Percentiles rank a stretch among this genome's conserved stretches.
These are phyloP conservation scores for Geranium brycei DNA, from an alignment of 345 rosid species.

Conservation along the genomic window DNA sequence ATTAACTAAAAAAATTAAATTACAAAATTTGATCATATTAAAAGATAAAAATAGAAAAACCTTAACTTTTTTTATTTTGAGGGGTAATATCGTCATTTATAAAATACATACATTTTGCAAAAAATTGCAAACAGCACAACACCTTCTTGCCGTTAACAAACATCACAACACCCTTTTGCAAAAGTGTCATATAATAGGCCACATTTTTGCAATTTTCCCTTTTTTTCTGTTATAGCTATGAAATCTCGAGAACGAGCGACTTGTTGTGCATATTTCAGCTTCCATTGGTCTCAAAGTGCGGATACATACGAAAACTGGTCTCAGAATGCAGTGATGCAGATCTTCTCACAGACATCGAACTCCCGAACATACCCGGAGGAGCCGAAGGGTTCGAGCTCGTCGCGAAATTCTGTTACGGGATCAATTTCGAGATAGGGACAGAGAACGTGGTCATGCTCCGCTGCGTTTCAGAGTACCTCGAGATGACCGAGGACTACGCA, in stretches of 20 bases:
- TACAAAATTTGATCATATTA: too few relatives aligned
- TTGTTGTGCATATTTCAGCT: conserved; percentile 35
- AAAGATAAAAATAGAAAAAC: too few relatives aligned
- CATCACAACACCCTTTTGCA: too few relatives aligned
- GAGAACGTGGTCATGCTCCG: conserved; percentile 69
- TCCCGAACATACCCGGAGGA: conserved; percentile 58
- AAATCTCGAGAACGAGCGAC: background rate
- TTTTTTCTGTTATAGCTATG: too few relatives aligned
- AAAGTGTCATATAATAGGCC: too few relatives aligned
- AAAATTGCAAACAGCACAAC: too few relatives aligned
- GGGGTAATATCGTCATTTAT: too few relatives aligned
- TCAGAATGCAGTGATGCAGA: conserved; percentile 54
- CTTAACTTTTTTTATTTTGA: background rate
- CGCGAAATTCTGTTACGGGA: conserved; percentile 88
- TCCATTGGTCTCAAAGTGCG: conserved; percentile 72
- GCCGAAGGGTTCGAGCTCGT: conserved; percentile 72
- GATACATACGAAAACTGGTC: conserved; percentile 50
- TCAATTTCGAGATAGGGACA: conserved; percentile 66
- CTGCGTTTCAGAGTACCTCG: conserved; percentile 73
- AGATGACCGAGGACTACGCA: conserved; percentile 74
- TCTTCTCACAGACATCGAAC: conserved; percentile 27
- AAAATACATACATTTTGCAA: too few relatives aligned
- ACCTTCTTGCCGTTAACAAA: too few relatives aligned
- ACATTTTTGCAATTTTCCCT: too few relatives aligned
- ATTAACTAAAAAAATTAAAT: too few relatives aligned